Evolutionary conservation across 2,329 filamentous ascomycete species (phyloP), one percentile per base, ranked within the genome.

Genomic region (Fusarium paranaense): DNA sequence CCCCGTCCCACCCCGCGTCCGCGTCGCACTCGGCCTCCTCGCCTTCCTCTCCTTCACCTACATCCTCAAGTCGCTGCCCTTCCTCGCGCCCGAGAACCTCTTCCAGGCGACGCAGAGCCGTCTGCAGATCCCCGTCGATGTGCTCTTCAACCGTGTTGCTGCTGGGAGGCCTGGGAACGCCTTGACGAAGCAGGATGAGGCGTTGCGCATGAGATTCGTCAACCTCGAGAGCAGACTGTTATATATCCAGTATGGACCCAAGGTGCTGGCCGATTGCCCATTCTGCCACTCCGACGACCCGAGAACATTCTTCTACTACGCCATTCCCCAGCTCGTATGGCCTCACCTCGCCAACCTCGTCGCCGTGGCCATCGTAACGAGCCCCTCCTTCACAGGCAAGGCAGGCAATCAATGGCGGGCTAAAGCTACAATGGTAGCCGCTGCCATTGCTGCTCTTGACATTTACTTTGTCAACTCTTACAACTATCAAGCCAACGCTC

Each of bases 281-380:
- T 98, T 97, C 85, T 98, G 95, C 88, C 87, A 85, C 60, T 84
- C 90, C n/a, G 91, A 94, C 67, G 90, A 93, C 57, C 88, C 90
- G 6, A 86, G 85, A 40, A 90, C 89, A 47, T 98, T 95, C 85
- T 88, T 97, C 58, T 89, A 94, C 81, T 98, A 97, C 83, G 92
- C 93, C 16, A 83, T 97, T 0, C 94, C 96, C 0, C 87, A 90
- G 30, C 85, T 97, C 9, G 78, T 95, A 2, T 86, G 90, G 16
- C 93, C 94, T n/a, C 96, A 99, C 83, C 85, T 98, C 10, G 80
- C 91, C 57, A 97, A 98, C 83, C 87, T 98, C 60, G 83, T 90
- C 64, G 82, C 92, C 56, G 83, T 98, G 20, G 94, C 94, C 6
- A 77, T 94, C 52, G 91, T 90, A 1, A 98, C 96, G 0, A 95